Conservation (phyloP, 176 grass and related monocot genomes). For the Ampelocalamus luodianensis region DNA sequence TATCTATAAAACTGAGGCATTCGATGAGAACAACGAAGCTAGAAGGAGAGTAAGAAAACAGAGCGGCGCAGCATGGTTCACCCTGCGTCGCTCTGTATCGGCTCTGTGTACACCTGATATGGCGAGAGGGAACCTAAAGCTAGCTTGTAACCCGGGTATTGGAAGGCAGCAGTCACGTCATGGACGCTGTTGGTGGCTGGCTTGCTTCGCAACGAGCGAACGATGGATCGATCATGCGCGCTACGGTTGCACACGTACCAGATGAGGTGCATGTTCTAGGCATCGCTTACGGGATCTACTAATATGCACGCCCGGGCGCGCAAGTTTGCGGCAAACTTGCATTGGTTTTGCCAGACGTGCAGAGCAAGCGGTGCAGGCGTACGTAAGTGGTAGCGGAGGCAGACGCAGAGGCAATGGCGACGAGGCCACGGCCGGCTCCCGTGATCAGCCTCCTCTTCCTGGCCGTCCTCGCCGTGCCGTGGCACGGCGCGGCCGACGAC, state of each 20-base stretch:
- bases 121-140: neutral
- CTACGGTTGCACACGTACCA: no score
- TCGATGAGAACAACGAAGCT: neutral
- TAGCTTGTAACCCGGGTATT: neutral
- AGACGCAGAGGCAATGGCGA: neutral
- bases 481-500: neutral
- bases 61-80: neutral
- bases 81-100: neutral
- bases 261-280: conserved; percentile 19
- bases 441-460: neutral
- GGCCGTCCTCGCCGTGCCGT: neutral
- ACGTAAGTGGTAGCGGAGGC: neutral
- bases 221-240: neutral
- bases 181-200: neutral
- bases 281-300: neutral
- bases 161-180: neutral
- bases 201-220: neutral
- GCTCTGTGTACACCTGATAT: neutral
- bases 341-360: neutral
- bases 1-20: neutral
- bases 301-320: neutral
- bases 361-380: neutral
- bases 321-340: neutral
- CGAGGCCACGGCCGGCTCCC: neutral
- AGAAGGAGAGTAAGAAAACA: neutral